Conservation (phyloP, 2,329 filamentous ascomycete genomes). For the Davidsoniella virescens region DNA sequence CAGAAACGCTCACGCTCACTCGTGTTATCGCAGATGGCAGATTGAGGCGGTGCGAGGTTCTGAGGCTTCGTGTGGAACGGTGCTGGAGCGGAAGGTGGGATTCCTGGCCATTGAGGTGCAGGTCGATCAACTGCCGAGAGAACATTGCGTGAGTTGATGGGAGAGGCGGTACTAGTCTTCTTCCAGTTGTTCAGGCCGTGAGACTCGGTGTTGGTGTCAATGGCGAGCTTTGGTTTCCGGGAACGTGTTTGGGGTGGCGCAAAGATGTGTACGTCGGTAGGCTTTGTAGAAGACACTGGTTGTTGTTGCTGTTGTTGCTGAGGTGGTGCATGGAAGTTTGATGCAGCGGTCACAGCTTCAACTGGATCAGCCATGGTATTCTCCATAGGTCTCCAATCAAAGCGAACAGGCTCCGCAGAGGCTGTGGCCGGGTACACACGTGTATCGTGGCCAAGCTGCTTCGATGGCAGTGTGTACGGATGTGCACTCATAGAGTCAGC, state of each 20-base stretch:
- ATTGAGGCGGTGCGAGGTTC: not conserved
- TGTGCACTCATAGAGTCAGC: not conserved
- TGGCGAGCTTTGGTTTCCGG: constrained; percentile 9
- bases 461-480: constrained; percentile 1
- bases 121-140: constrained; percentile 11
- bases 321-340: not conserved
- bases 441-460: not conserved
- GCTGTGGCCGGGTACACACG: constrained; percentile 7
- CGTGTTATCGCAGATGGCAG: not conserved
- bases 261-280: not conserved
- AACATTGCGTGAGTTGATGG: not conserved
- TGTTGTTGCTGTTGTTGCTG: not conserved
- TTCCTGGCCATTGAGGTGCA: constrained; percentile 4
- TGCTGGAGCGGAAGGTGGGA: not conserved
- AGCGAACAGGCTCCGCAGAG: not conserved
- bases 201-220: constrained; percentile 1
- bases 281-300: not conserved
- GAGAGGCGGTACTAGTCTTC: constrained; percentile 1
- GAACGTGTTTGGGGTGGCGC: not conserved
- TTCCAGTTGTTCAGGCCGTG: constrained; percentile 5
- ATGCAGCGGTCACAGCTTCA: constrained; percentile 1
- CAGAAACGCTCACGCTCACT: constrained; percentile 6
- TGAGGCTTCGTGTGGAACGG: not conserved
- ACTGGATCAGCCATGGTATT: not conserved
- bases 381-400: constrained; percentile 7